Conservation (phyloP, 2,329 filamentous ascomycete species). For the Xylaria sp. region DNA sequence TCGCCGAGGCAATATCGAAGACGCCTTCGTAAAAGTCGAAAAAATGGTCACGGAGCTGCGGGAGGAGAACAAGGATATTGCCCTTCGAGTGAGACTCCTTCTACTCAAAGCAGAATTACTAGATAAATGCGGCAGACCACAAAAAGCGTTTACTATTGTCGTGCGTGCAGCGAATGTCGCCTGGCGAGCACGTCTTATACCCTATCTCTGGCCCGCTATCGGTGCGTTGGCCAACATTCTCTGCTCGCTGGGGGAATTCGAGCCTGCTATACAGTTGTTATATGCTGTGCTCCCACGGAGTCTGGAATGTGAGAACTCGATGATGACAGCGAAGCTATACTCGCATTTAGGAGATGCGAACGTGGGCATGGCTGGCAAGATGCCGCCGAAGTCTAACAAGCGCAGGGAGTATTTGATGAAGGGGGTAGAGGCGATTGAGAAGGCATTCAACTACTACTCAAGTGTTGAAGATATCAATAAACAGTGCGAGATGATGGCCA, state of each 20-base stretch:
- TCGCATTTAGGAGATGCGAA: conserved; percentile 78
- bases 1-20: conserved; percentile 59
- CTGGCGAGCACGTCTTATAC: conserved; percentile 74
- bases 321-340: conserved; percentile 74
- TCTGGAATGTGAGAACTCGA: conserved; percentile 74
- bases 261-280: conserved; percentile 72
- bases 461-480: conserved; percentile 74
- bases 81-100: conserved; percentile 76
- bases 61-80: conserved; percentile 64
- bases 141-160: conserved; percentile 80
- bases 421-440: conserved; percentile 70
- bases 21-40: conserved; percentile 62
- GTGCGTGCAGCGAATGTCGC: conserved; percentile 80
- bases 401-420: conserved; percentile 67
- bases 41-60: conserved; percentile 55
- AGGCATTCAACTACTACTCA: conserved; percentile 72
- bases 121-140: conserved; percentile 72
- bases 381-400: conserved; percentile 55
- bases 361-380: conserved; percentile 77
- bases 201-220: conserved; percentile 78
- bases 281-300: conserved; percentile 78
- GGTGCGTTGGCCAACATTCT: conserved; percentile 75
- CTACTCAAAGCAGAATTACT: conserved; percentile 78
- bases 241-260: conserved; percentile 75
- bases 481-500: conserved; percentile 82